Evolutionary conservation across 108 stramenopile genomes (phyloP), one percentile per base, ranked within the genome.

Genomic region (Parietichytrium sp.): DNA sequence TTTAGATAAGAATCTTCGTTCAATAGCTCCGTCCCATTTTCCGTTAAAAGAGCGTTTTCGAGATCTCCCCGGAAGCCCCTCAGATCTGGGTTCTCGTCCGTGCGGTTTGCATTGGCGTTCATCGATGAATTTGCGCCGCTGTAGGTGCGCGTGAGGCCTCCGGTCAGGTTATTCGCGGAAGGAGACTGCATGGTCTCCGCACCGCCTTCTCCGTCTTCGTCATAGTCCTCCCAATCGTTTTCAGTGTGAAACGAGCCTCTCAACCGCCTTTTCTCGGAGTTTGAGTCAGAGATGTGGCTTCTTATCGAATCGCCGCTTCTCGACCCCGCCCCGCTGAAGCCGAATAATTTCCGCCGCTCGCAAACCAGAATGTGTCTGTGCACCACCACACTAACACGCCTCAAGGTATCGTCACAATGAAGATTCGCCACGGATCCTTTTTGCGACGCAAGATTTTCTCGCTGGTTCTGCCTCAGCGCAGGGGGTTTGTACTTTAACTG

Each of bases 291-390:
- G 12, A 45, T 42, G 38, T 45, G 36, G 8, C 38, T 45, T 10
- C 61, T 33, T 27, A 23, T 16, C 42, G 61, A 45, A 15, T 42
- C 38, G 20, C 61, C 61, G 33, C n/a, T 72, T 27, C 6, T 27
- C 8, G 61, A 27, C 16, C 49, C 49, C 8, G 61, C 36, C 61
- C n/a, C 61, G 10, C 61, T 10, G 38, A 3, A 45, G 42, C 20
- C 45, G 29, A n/a, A 6, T n/a, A 72, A 42, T 6, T 42, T 33
- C 45, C 79, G 36, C 45, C 79, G 10, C 33, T 80, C 79, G 30
- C 79, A 80, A 15, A 80, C 45, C 26, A 15, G 31, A 18, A 80
- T 52, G 52, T 80, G 79, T 16, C 51, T 29, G 79, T 80, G 79
- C 10, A 80, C 7, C 4, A 80, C 52, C 4, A 52, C 79, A 4